Percentiles rank a stretch among this genome's conserved stretches.
These are phyloP conservation scores for Cronartium quercuum DNA, from an alignment of 1,284 basidiomycete genomes.

Conservation along the genomic window DNA sequence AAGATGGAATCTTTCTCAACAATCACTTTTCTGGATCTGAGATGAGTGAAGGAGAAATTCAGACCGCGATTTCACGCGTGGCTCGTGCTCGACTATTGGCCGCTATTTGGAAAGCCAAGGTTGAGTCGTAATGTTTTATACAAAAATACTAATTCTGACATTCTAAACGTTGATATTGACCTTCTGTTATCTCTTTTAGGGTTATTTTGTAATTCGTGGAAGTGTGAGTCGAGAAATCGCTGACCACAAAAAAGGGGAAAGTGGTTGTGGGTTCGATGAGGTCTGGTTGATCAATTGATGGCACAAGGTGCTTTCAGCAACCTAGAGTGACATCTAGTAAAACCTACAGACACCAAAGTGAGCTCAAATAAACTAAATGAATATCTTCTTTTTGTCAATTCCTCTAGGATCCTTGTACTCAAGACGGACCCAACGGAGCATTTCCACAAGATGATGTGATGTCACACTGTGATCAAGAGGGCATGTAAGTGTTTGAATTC, in stretches of 20 bases:
- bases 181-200: background rate
- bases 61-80: slow-evolving; percentile 7
- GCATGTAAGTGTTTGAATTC: background rate
- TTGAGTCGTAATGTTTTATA: background rate
- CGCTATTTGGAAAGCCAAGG: slow-evolving; percentile 35
- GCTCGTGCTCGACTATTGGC: slow-evolving; percentile 25
- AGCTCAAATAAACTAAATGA: background rate
- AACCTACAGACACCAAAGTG: background rate
- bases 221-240: background rate
- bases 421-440: slow-evolving; percentile 14
- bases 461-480: slow-evolving; percentile 12
- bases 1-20: slow-evolving; percentile 31
- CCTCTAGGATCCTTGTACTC: background rate
- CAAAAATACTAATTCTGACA: too few relatives aligned
- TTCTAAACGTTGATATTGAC: background rate
- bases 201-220: slow-evolving; percentile 22
- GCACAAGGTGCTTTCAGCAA: background rate
- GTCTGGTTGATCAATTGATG: background rate
- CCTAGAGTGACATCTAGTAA: background rate
- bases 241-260: background rate
- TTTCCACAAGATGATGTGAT: background rate
- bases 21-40: slow-evolving; percentile 28
- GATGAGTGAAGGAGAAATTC: slow-evolving; percentile 19
- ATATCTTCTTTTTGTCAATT: background rate
- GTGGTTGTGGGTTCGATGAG: background rate